These are phyloP conservation scores for Globisporangium paroecandrum DNA, from an alignment of 352 stramenopile species.

Conservation along the genomic window DNA sequence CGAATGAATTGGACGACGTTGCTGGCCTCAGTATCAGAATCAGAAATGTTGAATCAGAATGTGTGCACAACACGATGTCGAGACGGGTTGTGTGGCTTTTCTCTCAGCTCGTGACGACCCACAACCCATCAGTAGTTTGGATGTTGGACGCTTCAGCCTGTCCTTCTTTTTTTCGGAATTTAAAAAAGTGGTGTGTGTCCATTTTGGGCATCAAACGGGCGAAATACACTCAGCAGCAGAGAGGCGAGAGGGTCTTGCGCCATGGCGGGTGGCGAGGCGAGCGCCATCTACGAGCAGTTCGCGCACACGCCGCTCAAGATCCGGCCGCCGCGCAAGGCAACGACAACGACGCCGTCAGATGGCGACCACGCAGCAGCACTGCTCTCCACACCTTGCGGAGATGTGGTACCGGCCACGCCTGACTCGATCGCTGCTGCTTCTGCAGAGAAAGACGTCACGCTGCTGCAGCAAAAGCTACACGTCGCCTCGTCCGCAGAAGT, in stretches of 20 bases:
- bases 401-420: background rate
- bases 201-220: background rate
- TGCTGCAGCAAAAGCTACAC: conserved; percentile 12
- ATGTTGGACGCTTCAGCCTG: too few relatives aligned
- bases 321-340: conserved; percentile 17
- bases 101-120: too few relatives aligned
- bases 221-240: background rate
- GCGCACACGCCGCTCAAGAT: conserved; percentile 42
- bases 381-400: background rate
- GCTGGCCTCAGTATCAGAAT: background rate
- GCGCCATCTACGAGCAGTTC: conserved; percentile 43
- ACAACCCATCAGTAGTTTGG: too few relatives aligned
- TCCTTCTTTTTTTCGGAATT: conserved; percentile 1
- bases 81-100: background rate
- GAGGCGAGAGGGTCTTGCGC: background rate
- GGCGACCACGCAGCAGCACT: background rate
- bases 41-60: too few relatives aligned
- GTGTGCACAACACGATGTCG: background rate
- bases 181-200: conserved; percentile 3
- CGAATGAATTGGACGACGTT: background rate
- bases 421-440: conserved; percentile 1
- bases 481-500: background rate
- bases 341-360: background rate
- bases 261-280: conserved; percentile 30
- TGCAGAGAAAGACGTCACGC: conserved; percentile 2